phyloP scores from a whole-genome alignment of 140 eudicot species.

The Oenanthe javanica region DNA sequence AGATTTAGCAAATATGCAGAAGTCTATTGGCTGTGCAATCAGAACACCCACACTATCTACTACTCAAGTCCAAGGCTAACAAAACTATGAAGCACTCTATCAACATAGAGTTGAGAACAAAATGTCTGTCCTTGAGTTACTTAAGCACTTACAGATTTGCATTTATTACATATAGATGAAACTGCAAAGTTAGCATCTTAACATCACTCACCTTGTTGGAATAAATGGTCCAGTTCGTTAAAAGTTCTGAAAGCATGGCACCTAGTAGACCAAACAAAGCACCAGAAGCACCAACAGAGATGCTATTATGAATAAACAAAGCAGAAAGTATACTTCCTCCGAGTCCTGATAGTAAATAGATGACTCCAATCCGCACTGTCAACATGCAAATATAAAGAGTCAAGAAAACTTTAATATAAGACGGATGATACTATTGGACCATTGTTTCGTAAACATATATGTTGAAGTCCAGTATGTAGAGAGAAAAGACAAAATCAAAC shows the following conservation, averaged over 20 bases:
- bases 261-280: constrained; percentile 89
- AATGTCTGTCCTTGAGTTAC: background rate
- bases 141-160: background rate
- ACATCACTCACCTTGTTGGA: constrained; percentile 49
- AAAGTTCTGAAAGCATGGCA: constrained; percentile 77
- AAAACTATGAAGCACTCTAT: background rate
- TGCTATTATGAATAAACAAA: constrained; percentile 39
- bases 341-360: constrained; percentile 71
- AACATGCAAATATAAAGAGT: background rate
- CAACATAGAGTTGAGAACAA: background rate
- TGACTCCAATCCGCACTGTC: constrained; percentile 62
- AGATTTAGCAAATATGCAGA: constrained; percentile 4
- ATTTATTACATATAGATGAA: background rate
- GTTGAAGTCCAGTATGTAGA: background rate
- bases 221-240: constrained; percentile 78
- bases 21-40: background rate
- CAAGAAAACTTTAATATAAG: background rate
- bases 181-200: background rate
- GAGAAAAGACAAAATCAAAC: background rate
- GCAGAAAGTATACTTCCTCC: constrained; percentile 77
- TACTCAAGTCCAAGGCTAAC: background rate
- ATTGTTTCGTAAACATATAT: background rate
- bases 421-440: background rate
- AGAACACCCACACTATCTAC: background rate
- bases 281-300: constrained; percentile 90